Conservation (phyloP, 352 stramenopile species). For the Phytophthora crassamura region DNA sequence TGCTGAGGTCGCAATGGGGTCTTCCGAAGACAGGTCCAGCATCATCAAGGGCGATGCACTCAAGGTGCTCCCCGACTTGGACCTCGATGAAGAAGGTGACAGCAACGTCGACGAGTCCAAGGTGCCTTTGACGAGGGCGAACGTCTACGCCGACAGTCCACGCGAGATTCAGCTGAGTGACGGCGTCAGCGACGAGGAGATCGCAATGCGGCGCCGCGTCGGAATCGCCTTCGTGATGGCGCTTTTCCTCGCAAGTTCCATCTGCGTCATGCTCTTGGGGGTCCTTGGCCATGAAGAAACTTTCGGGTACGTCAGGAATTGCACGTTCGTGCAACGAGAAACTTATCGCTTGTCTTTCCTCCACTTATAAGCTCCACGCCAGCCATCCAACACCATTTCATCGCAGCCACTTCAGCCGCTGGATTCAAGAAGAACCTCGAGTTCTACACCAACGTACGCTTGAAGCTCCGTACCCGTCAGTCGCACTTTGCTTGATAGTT, state of each 20-base stretch:
- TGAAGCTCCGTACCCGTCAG: neutral
- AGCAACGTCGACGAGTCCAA: constrained; percentile 43
- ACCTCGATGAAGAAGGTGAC: constrained; percentile 39
- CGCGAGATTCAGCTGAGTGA: constrained; percentile 39
- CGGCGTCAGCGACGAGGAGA: constrained; percentile 56
- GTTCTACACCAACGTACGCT: constrained; percentile 70
- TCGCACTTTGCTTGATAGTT: neutral
- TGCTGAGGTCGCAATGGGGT: constrained; percentile 24
- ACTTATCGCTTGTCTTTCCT: constrained; percentile 4
- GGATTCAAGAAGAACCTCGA: constrained; percentile 76
- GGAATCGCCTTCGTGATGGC: constrained; percentile 61
- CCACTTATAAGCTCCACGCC: constrained; percentile 57
- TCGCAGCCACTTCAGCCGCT: constrained; percentile 68
- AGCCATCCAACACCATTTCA: constrained; percentile 81
- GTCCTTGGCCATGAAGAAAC: constrained; percentile 72
- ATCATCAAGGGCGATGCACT: constrained; percentile 64
- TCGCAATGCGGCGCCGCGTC: constrained; percentile 57
- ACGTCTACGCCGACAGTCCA: constrained; percentile 79
- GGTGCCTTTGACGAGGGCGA: constrained; percentile 49
- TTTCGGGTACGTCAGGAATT: constrained; percentile 51
- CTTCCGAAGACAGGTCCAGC: constrained; percentile 54
- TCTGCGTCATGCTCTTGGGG: constrained; percentile 72
- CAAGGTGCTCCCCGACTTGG: constrained; percentile 38
- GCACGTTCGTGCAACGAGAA: neutral
- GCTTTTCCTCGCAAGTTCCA: constrained; percentile 64